Evolutionary conservation across 805 yeast genomes (phyloP).

Genomic region (Ogataea philodendri): DNA sequence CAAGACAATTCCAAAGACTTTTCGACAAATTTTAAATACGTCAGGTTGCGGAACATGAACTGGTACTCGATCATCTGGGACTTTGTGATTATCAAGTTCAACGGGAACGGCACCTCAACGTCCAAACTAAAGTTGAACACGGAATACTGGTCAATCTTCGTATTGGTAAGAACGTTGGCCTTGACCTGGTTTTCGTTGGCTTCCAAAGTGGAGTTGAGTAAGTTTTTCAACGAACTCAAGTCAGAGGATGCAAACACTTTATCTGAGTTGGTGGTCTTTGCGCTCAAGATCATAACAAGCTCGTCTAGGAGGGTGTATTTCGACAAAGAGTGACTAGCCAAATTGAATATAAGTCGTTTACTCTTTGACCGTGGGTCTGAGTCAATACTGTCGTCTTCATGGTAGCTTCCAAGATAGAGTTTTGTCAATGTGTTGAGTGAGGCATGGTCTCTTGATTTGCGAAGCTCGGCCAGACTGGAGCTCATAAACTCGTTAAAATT

Average conservation of each 20-base stretch:
- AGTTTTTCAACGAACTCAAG: conserved; percentile 41
- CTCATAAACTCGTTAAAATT: conserved; percentile 53
- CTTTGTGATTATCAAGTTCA: conserved; percentile 69
- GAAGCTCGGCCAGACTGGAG: conserved; percentile 50
- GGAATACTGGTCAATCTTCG: conserved; percentile 40
- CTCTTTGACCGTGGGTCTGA: conserved; percentile 20
- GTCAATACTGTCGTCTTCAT: conserved; percentile 12
- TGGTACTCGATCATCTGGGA: conserved; percentile 78
- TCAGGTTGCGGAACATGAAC: conserved; percentile 67
- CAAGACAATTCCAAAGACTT: conserved; percentile 63
- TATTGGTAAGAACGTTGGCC: conserved; percentile 23
- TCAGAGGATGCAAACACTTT: conserved; percentile 46
- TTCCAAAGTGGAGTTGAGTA: conserved; percentile 44
- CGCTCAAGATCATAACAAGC: conserved; percentile 49
- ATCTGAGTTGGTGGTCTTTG: conserved; percentile 54
- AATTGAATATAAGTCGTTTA: conserved; percentile 25
- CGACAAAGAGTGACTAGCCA: conserved; percentile 20
- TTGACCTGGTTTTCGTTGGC: conserved; percentile 20
- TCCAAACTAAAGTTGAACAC: conserved; percentile 56
- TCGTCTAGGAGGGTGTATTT: conserved; percentile 26
- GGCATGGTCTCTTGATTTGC: conserved; percentile 32
- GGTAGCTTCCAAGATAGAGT: conserved; percentile 24
- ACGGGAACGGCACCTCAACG: conserved; percentile 78
- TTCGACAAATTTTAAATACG: conserved; percentile 61
- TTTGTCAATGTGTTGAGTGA: conserved; percentile 35